Conservation (phyloP, 441 rosid species). For the Croton setiger region DNA sequence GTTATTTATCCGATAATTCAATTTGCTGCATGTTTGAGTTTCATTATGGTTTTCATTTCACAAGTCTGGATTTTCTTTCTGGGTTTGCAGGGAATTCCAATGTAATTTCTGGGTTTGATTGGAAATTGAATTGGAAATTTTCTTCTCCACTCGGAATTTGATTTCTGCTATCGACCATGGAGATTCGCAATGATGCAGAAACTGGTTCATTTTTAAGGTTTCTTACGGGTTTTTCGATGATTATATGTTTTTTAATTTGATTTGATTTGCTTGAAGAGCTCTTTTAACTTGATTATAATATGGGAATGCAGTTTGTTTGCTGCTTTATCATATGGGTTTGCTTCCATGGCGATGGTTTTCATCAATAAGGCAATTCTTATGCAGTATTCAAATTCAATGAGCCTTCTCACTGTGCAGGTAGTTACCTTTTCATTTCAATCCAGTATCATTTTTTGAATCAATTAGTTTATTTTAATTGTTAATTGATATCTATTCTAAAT, state of each 20-base stretch:
- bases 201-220: constrained; percentile 51
- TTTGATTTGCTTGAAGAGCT: not conserved
- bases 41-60: no score
- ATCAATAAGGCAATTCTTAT: constrained; percentile 87
- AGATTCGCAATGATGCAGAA: constrained; percentile 44
- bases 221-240: not conserved
- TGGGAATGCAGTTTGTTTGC: constrained; percentile 54
- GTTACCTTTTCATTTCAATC: not conserved
- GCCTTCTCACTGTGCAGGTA: constrained; percentile 86
- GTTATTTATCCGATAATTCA: not conserved
- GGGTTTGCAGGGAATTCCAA: not conserved
- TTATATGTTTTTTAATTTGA: not conserved
- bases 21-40: not conserved
- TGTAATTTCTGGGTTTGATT: not conserved
- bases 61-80: not conserved
- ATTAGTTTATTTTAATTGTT: not conserved
- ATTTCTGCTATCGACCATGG: constrained; percentile 37
- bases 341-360: constrained; percentile 98
- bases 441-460: not conserved
- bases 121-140: not conserved
- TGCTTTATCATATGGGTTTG: constrained; percentile 84
- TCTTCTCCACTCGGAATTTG: not conserved
- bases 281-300: constrained; percentile 3
- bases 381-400: constrained; percentile 86
- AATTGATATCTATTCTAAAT: constrained; percentile 6